Evolutionary conservation across 2,329 filamentous ascomycete species (phyloP).

Genomic region (Pseudopyricularia javanii): DNA sequence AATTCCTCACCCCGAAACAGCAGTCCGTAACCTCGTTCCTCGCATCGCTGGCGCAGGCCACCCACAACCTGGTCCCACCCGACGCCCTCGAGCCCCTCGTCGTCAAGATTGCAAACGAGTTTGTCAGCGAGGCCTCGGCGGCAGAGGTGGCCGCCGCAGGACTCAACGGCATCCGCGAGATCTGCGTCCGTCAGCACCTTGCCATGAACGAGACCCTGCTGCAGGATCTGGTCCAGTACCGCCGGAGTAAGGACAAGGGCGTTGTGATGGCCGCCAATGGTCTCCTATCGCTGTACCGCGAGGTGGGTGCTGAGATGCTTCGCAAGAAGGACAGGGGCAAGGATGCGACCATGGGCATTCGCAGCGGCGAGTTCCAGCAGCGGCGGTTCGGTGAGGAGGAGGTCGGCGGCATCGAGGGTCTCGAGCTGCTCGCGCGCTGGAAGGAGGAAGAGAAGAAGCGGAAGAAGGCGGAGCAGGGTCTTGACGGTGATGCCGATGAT

Average conservation of each 20-base stretch:
- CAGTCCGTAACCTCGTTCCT: constrained; percentile 86
- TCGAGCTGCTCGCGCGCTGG: constrained; percentile 85
- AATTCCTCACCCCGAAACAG: constrained; percentile 79
- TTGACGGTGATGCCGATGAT: constrained; percentile 48
- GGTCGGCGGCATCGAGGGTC: constrained; percentile 72
- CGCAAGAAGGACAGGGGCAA: constrained; percentile 86
- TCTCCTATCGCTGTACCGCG: constrained; percentile 77
- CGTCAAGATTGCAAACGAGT: constrained; percentile 95
- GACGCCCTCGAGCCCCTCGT: constrained; percentile 84
- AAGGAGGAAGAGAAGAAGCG: constrained; percentile 79
- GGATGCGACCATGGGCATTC: constrained; percentile 70
- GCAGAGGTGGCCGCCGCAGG: constrained; percentile 85
- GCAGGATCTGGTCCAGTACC: constrained; percentile 90
- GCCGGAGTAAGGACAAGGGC: constrained; percentile 95
- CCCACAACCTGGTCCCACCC: constrained; percentile 82
- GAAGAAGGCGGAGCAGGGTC: constrained; percentile 56
- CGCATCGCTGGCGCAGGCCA: constrained; percentile 82
- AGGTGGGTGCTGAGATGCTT: constrained; percentile 80
- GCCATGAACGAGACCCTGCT: constrained; percentile 93
- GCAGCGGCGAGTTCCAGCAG: constrained; percentile 61
- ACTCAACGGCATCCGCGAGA: constrained; percentile 87
- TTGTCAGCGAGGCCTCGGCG: constrained; percentile 88
- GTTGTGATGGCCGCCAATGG: constrained; percentile 98
- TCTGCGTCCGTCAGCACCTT: constrained; percentile 85
- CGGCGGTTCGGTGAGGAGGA: constrained; percentile 74